Conservation (phyloP, 805 yeast genomes). For the Gaillardinia entomophila region DNA sequence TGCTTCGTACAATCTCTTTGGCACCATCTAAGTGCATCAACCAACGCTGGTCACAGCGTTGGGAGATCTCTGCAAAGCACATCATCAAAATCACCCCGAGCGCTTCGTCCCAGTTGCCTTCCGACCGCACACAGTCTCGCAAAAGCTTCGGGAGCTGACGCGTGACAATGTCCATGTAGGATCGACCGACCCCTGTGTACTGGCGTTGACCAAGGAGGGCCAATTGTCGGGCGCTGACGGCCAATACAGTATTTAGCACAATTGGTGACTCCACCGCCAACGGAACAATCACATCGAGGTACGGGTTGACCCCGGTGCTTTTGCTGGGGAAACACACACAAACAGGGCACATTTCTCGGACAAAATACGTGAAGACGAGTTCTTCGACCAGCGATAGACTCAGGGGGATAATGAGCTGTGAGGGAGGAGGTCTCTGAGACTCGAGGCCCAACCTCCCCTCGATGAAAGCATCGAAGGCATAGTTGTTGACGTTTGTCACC, state of each 20-base stretch:
- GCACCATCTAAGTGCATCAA: constrained; percentile 30
- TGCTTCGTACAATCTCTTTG: constrained; percentile 23
- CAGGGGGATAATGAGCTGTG: too few relatives aligned
- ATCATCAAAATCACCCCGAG: constrained; percentile 34
- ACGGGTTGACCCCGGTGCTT: constrained; percentile 24
- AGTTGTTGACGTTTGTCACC: too few relatives aligned
- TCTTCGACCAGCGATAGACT: too few relatives aligned
- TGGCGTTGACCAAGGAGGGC: constrained; percentile 19
- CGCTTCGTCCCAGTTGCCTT: constrained; percentile 34
- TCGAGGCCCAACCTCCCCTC: too few relatives aligned
- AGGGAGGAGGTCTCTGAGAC: too few relatives aligned
- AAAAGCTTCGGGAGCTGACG: constrained; percentile 24
- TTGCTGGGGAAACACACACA: constrained; percentile 33
- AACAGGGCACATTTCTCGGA: constrained; percentile 28
- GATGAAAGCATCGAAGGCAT: too few relatives aligned
- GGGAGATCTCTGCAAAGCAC: constrained; percentile 37
- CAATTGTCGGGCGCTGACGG: constrained; percentile 32
- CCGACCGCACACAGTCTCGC: constrained; percentile 12
- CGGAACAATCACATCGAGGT: constrained; percentile 31
- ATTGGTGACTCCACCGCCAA: constrained; percentile 24
- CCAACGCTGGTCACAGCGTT: constrained; percentile 36
- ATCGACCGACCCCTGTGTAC: constrained; percentile 18
- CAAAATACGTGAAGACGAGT: constrained; percentile 24
- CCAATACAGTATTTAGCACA: constrained; percentile 27
- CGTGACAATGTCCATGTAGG: constrained; percentile 21